A percentile compares a stretch with the other conserved stretches of the same genome.
phyloP scores from a whole-genome alignment of 2,329 filamentous ascomycete species.

The Ophiostoma himal-ulmi region DNA sequence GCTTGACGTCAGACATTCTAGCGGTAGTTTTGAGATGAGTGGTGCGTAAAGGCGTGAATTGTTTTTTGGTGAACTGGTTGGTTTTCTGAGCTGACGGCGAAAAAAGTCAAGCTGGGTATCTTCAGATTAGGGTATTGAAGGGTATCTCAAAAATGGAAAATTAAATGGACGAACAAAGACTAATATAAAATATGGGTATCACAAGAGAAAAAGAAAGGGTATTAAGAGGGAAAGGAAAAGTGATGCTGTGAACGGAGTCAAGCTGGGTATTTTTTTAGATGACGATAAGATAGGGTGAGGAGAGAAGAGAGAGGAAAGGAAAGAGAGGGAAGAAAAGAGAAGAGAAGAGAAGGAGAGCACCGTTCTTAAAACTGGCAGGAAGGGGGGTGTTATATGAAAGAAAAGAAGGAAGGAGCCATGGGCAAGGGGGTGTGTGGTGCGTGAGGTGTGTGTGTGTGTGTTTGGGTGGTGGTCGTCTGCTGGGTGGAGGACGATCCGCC shows the following conservation, averaged over 20 bases:
- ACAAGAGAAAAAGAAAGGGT: slow-evolving; percentile 31
- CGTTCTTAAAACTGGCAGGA: slow-evolving; percentile 21
- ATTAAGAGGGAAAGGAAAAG: slow-evolving; percentile 25
- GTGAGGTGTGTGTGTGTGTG: slow-evolving; percentile 9
- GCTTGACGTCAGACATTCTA: slow-evolving; percentile 32
- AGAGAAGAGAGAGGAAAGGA: slow-evolving; percentile 19
- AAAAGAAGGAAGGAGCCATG: slow-evolving; percentile 24
- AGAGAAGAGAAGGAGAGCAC: slow-evolving; percentile 25
- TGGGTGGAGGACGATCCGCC: slow-evolving; percentile 22
- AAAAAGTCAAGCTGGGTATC: slow-evolving; percentile 21
- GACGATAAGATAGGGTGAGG: slow-evolving; percentile 20
- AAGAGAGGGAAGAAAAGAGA: slow-evolving; percentile 20
- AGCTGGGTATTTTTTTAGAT: slow-evolving; percentile 25
- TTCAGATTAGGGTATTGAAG: slow-evolving; percentile 26
- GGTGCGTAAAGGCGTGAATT: neutral
- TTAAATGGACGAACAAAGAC: slow-evolving; percentile 29
- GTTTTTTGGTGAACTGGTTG: slow-evolving; percentile 12
- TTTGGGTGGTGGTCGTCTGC: slow-evolving; percentile 12
- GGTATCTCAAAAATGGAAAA: slow-evolving; percentile 33
- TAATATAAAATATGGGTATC: slow-evolving; percentile 31
- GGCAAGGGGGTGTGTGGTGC: slow-evolving; percentile 11
- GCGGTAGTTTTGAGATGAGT: neutral
- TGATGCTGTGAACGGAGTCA: slow-evolving; percentile 30
- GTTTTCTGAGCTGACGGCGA: slow-evolving; percentile 3
- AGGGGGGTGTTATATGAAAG: slow-evolving; percentile 24